Base-by-base conservation (phyloP, 495 filamentous ascomycete genomes). In the Penicillium lividum region DNA sequence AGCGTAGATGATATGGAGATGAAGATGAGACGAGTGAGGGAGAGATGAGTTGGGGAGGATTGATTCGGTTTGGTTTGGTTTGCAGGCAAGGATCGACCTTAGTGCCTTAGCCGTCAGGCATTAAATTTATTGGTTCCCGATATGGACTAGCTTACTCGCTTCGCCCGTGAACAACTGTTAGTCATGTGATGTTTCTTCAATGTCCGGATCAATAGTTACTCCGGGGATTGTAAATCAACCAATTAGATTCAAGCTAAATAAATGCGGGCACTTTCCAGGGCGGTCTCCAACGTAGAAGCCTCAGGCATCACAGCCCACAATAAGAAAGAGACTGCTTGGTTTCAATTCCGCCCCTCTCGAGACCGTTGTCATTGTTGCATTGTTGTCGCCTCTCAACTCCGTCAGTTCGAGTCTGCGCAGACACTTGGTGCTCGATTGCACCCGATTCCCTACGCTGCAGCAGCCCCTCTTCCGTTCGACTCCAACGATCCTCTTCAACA, bases 31-130 rank as follows among this genome's bases (percentile, higher is more conserved):
- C 56, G 65, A 61, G 61, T 60, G 60, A 63, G 58, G 53, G 56
- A 63, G 52, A 60, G 63, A 65, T 67, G 65, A 62, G 63, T 64
- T 59, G 60, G 66, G 64, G 61, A 64, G 61, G 54, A 57, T 57
- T 52, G 52, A 63, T 61, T 57, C 45, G 57, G 54, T 64, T 65
- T 65, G 63, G 63, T 63, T 63, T 60, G 60, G 69, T 68, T 60
- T 64, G 57, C 61, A 58, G 61, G 67, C 66, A 71, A 62, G 64
- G 59, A 69, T 64, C 66, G 46, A 51, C 60, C 54, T 29, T 6
- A 34, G 30, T 30, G 68, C 70, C 70, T 71, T 58, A 70, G 36
- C 42, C 47, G 30, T 73, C 66, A 75, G 73, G 74, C 73, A 63
- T 8, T 54, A 45, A 61, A 22, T 31, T 49, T 7, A 22, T 4